These are phyloP conservation scores for Penicillium sp. DNA, from an alignment of 2,329 filamentous ascomycete genomes.

Conservation along the genomic window DNA sequence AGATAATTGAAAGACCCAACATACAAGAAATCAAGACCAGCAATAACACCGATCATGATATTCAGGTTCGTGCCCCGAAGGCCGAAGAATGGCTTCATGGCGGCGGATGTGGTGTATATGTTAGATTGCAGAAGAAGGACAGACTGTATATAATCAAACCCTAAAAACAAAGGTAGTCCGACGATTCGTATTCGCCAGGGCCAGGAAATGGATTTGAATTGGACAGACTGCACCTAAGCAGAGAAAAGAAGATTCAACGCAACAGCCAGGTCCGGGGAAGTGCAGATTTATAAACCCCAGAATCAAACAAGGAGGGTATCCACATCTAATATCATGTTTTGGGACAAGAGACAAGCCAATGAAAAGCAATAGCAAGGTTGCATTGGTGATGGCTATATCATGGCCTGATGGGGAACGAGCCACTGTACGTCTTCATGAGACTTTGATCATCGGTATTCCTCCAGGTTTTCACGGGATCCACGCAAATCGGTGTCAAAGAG, in stretches of 20 bases:
- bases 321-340: not conserved
- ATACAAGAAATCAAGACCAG: constrained; percentile 68
- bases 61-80: constrained; percentile 66
- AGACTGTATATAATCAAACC: constrained; percentile 4
- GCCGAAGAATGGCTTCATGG: constrained; percentile 58
- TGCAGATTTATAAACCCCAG: constrained; percentile 17
- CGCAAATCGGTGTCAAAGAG: not conserved
- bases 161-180: constrained; percentile 6
- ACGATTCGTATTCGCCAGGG: not conserved
- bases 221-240: not conserved
- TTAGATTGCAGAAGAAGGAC: not conserved
- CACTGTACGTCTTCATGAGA: not conserved
- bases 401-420: not conserved
- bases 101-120: constrained; percentile 7
- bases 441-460: not conserved
- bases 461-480: not conserved
- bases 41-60: constrained; percentile 68
- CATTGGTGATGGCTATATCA: constrained; percentile 5
- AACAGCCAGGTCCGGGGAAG: constrained; percentile 11
- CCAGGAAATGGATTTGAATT: not conserved
- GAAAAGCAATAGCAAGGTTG: not conserved
- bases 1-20: constrained; percentile 1
- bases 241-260: constrained; percentile 3
- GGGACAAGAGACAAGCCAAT: not conserved
- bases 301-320: not conserved